Evolutionary conservation across 2,329 filamentous ascomycete genomes (phyloP).

Genomic region (Ophiostoma piceae): DNA sequence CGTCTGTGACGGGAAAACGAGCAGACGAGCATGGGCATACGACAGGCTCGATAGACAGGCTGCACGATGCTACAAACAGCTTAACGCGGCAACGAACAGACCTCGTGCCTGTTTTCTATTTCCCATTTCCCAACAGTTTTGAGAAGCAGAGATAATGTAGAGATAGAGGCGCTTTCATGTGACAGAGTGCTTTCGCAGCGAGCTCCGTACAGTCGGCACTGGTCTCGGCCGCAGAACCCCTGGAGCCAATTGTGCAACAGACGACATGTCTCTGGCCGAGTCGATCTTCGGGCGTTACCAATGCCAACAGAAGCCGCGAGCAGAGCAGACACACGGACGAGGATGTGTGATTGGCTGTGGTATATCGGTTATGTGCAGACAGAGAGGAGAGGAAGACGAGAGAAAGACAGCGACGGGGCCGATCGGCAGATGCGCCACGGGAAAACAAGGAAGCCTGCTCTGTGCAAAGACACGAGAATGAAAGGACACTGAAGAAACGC

Average conservation of each 20-base stretch:
- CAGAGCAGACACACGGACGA: not conserved
- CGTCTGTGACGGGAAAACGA: not conserved
- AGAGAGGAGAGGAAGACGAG: not conserved
- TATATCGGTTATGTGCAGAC: not conserved
- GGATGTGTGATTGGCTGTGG: not conserved
- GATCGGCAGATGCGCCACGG: slow-evolving; percentile 7
- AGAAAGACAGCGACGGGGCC: not conserved
- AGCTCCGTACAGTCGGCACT: not conserved
- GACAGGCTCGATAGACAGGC: not conserved
- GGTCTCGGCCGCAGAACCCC: slow-evolving; percentile 10
- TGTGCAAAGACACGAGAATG: not conserved
- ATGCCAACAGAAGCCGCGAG: not conserved
- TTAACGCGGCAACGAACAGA: not conserved
- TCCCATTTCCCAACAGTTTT: not conserved
- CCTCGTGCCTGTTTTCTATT: not conserved
- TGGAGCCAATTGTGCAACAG: slow-evolving; percentile 5
- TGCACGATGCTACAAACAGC: not conserved
- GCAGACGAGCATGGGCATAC: slow-evolving; percentile 5
- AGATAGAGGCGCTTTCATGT: not conserved
- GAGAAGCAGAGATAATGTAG: not conserved
- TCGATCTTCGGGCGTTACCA: slow-evolving; percentile 15
- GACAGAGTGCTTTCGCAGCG: not conserved
- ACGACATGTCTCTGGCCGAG: slow-evolving; percentile 9
- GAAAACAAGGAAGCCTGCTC: slow-evolving; percentile 1
- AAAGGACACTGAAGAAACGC: not conserved